A percentile compares a stretch with the other conserved stretches of the same genome.
Conservation (phyloP, 2,329 filamentous ascomycete genomes). For the Colletotrichum trifolii region DNA sequence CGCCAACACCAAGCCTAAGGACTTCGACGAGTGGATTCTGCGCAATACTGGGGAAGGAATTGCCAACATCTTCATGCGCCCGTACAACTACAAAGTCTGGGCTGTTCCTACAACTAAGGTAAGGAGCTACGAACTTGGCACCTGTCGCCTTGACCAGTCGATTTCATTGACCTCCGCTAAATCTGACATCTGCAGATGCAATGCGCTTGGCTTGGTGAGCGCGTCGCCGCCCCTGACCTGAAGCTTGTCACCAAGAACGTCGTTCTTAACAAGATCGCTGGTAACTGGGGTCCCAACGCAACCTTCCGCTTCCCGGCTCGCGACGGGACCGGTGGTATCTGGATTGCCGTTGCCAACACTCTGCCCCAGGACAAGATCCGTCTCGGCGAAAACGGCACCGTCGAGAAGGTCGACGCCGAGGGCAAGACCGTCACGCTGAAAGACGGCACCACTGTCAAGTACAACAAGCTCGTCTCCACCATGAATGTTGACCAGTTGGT, state of each 20-base stretch:
- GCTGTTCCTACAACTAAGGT: conserved; percentile 97
- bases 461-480: conserved; percentile 93
- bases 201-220: conserved; percentile 98
- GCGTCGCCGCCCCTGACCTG: conserved; percentile 95
- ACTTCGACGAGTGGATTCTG: conserved; percentile 99
- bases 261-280: conserved; percentile 94
- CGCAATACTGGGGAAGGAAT: conserved; percentile 90
- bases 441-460: conserved; percentile 89
- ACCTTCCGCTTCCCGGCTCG: conserved; percentile 98
- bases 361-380: conserved; percentile 91
- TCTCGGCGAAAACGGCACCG: conserved; percentile 86
- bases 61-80: conserved; percentile 97
- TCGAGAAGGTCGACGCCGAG: conserved; percentile 87
- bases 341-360: conserved; percentile 96
- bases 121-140: conserved; percentile 44
- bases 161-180: no score
- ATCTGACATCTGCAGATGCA: conserved; percentile 78
- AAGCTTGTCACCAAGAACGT: conserved; percentile 95
- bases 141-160: no score
- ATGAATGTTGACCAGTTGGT: conserved; percentile 94
- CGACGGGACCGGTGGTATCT: conserved; percentile 97
- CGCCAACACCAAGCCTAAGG: conserved; percentile 89
- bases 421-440: conserved; percentile 84
- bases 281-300: conserved; percentile 97
- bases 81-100: conserved; percentile 99